phyloP scores from a whole-genome alignment of 2,329 filamentous ascomycete species.

The Xylaria polymorpha region DNA sequence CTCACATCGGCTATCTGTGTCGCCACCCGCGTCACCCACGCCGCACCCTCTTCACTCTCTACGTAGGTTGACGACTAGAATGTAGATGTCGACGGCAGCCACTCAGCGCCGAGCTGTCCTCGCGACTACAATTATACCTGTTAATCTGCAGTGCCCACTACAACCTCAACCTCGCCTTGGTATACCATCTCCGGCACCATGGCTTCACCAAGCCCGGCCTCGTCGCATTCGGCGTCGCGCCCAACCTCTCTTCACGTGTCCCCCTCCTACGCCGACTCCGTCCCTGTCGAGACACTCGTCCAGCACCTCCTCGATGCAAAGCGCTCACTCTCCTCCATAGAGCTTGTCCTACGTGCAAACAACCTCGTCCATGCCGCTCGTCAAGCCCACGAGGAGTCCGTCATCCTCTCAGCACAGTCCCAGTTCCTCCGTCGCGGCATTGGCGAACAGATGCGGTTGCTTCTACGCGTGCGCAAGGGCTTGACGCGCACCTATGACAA shows the following conservation, averaged over 20 bases:
- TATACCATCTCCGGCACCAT: constrained; percentile 35
- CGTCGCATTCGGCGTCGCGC: constrained; percentile 40
- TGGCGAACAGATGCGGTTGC: constrained; percentile 64
- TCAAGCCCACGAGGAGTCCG: constrained; percentile 79
- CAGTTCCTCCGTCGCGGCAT: constrained; percentile 75
- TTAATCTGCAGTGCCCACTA: constrained; percentile 9
- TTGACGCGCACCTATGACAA: constrained; percentile 67
- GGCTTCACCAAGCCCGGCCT: constrained; percentile 44
- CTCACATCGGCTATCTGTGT: not conserved
- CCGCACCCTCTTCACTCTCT: constrained; percentile 1
- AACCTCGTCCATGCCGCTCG: constrained; percentile 84
- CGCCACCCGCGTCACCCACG: not conserved
- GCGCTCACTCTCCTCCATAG: constrained; percentile 85
- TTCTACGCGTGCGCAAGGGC: constrained; percentile 62
- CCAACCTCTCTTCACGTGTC: constrained; percentile 46
- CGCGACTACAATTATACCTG: constrained; percentile 12
- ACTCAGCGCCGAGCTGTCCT: constrained; percentile 31
- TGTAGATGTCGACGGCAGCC: constrained; percentile 36
- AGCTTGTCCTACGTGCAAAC: constrained; percentile 84
- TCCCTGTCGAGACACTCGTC: constrained; percentile 80
- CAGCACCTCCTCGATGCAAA: constrained; percentile 88
- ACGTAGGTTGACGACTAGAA: constrained; percentile 24
- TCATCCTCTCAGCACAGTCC: constrained; percentile 76
- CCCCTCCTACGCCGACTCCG: constrained; percentile 53
- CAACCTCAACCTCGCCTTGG: not conserved